Evolutionary conservation across 1,284 basidiomycete species (phyloP).

Genomic region (Ceratobasidium sp.): DNA sequence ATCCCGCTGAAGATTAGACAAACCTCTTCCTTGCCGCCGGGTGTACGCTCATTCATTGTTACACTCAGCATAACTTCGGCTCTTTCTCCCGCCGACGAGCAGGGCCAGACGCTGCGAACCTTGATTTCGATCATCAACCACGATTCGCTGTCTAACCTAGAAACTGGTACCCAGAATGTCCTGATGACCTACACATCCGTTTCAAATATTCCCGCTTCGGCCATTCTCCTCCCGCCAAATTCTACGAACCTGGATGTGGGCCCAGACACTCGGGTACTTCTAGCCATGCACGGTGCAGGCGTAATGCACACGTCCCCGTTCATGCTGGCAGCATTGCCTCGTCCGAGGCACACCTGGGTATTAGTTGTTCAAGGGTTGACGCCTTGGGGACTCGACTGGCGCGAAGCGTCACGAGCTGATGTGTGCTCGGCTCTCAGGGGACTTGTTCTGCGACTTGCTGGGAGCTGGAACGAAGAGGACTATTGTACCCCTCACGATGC

Average conservation of each 20-base stretch:
- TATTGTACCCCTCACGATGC: constrained; percentile 33
- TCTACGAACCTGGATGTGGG: constrained; percentile 47
- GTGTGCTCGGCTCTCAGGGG: constrained; percentile 66
- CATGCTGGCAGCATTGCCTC: constrained; percentile 69
- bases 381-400: constrained; percentile 88
- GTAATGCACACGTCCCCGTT: constrained; percentile 67
- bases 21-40: neutral
- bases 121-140: constrained; percentile 61
- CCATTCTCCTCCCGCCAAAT: constrained; percentile 62
- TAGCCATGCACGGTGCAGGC: constrained; percentile 86
- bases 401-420: constrained; percentile 75
- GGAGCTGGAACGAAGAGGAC: constrained; percentile 22
- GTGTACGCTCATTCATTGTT: neutral
- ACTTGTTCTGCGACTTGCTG: constrained; percentile 53
- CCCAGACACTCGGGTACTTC: constrained; percentile 61
- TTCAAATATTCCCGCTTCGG: constrained; percentile 65
- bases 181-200: constrained; percentile 66
- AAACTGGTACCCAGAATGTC: neutral
- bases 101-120: constrained; percentile 51
- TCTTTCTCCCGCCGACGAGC: too few relatives aligned
- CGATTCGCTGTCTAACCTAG: constrained; percentile 3
- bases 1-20: constrained; percentile 47
- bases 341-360: constrained; percentile 71
- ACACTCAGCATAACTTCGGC: neutral
- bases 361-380: constrained; percentile 78